Evolutionary conservation across 2,329 filamentous ascomycete species (phyloP).

Genomic region (Aureobasidium lini): DNA sequence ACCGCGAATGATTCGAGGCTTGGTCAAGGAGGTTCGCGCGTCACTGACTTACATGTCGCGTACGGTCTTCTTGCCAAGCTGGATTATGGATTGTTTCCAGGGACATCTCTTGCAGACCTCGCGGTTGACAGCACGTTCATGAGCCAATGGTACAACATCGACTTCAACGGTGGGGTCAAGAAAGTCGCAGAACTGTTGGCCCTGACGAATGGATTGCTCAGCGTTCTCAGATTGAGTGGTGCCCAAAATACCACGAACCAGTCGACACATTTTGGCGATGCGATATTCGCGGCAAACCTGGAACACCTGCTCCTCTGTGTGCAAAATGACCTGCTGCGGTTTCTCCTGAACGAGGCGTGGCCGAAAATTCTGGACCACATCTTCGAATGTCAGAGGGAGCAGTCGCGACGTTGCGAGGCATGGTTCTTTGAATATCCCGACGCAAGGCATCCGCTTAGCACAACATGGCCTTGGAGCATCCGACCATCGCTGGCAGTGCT

Average conservation of each 20-base stretch:
- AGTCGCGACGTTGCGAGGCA: slow-evolving; percentile 16
- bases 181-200: slow-evolving; percentile 9
- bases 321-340: slow-evolving; percentile 22
- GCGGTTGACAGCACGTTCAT: too few relatives aligned
- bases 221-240: slow-evolving; percentile 20
- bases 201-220: slow-evolving; percentile 24
- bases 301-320: slow-evolving; percentile 34
- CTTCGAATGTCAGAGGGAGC: slow-evolving; percentile 17
- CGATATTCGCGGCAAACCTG: slow-evolving; percentile 34
- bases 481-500: slow-evolving; percentile 28
- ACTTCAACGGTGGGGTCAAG: too few relatives aligned
- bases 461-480: slow-evolving; percentile 33
- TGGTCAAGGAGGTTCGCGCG: too few relatives aligned
- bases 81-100: not conserved
- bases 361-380: slow-evolving; percentile 19
- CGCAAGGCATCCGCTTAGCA: slow-evolving; percentile 25
- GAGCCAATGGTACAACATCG: too few relatives aligned
- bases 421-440: slow-evolving; percentile 29
- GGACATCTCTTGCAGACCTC: slow-evolving; percentile 19
- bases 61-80: not conserved
- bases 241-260: slow-evolving; percentile 25
- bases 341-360: slow-evolving; percentile 18
- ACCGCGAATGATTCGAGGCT: not conserved
- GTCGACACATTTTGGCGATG: slow-evolving; percentile 29
- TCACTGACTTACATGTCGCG: too few relatives aligned